Evolutionary conservation across 805 yeast genomes (phyloP).

Genomic region (Blastobotrys peoriensis): DNA sequence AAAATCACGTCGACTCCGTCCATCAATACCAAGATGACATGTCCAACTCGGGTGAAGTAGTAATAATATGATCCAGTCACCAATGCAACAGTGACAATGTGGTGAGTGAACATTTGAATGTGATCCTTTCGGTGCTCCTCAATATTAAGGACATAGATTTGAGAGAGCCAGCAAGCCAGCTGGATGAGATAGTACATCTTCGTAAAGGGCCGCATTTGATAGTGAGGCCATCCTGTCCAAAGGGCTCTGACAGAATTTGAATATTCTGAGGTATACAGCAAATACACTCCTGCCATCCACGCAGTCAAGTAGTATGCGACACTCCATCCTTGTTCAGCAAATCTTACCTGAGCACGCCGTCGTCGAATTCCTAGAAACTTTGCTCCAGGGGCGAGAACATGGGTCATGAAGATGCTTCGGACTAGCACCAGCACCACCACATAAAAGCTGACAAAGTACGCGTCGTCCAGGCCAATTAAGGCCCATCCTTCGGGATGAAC

Average conservation of each 20-base stretch:
- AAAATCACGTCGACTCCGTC: slow-evolving; percentile 74
- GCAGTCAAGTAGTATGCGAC: slow-evolving; percentile 52
- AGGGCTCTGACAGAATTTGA: slow-evolving; percentile 44
- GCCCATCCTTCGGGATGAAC: slow-evolving; percentile 21
- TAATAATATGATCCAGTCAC: slow-evolving; percentile 66
- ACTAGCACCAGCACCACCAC: slow-evolving; percentile 52
- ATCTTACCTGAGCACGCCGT: slow-evolving; percentile 53
- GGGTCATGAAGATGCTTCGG: slow-evolving; percentile 56
- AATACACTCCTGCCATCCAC: slow-evolving; percentile 49
- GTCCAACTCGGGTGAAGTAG: slow-evolving; percentile 72
- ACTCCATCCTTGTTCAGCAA: slow-evolving; percentile 85
- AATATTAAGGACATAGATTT: slow-evolving; percentile 65
- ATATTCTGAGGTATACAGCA: slow-evolving; percentile 56
- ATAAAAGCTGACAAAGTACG: slow-evolving; percentile 42
- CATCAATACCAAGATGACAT: slow-evolving; percentile 71
- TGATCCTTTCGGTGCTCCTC: slow-evolving; percentile 81
- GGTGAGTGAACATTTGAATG: slow-evolving; percentile 82
- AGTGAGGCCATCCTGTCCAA: slow-evolving; percentile 72
- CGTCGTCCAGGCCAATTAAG: slow-evolving; percentile 20
- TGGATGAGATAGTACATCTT: slow-evolving; percentile 69
- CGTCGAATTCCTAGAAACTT: slow-evolving; percentile 36
- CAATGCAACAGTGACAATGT: slow-evolving; percentile 67
- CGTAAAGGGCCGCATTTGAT: slow-evolving; percentile 43
- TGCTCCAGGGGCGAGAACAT: slow-evolving; percentile 54
- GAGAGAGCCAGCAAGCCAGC: slow-evolving; percentile 77